Evolutionary conservation across 2,329 filamentous ascomycete species (phyloP).

Genomic region (Cytospora paraplurivora): DNA sequence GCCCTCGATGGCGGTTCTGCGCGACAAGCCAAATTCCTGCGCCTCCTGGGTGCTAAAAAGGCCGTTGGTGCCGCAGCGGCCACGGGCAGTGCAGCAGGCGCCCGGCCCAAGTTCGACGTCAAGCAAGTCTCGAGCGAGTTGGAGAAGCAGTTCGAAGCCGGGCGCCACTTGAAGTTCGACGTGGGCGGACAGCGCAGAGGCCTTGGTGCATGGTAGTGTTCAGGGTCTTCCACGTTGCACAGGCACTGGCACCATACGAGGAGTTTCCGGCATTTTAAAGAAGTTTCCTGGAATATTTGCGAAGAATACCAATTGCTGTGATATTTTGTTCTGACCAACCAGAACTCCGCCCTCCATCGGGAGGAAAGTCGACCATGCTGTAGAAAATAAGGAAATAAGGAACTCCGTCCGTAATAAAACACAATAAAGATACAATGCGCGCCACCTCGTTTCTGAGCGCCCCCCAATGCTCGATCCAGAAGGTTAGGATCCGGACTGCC

Average conservation of each 20-base stretch:
- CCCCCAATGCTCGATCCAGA: neutral
- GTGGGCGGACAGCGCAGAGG: conserved; percentile 52
- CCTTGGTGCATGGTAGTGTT: conserved; percentile 49
- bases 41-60: conserved; percentile 57
- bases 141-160: conserved; percentile 58
- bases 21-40: conserved; percentile 59
- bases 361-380: conserved; percentile 17
- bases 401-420: conserved; percentile 22
- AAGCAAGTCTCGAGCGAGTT: conserved; percentile 53
- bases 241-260: neutral
- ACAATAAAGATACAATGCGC: neutral
- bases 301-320: conserved; percentile 20
- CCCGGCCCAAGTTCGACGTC: conserved; percentile 39
- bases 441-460: neutral
- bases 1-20: conserved; percentile 53
- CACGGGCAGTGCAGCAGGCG: conserved; percentile 9
- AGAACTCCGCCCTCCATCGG: neutral
- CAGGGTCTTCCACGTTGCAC: too few species aligned
- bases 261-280: conserved; percentile 1
- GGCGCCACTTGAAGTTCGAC: conserved; percentile 59
- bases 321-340: conserved; percentile 13
- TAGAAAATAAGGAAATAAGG: conserved; percentile 15
- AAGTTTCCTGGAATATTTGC: neutral
- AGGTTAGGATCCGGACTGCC: neutral
- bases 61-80: conserved; percentile 34